Base-by-base conservation (phyloP, 2,329 filamentous ascomycete species). In the Pyrenochaeta sp. region DNA sequence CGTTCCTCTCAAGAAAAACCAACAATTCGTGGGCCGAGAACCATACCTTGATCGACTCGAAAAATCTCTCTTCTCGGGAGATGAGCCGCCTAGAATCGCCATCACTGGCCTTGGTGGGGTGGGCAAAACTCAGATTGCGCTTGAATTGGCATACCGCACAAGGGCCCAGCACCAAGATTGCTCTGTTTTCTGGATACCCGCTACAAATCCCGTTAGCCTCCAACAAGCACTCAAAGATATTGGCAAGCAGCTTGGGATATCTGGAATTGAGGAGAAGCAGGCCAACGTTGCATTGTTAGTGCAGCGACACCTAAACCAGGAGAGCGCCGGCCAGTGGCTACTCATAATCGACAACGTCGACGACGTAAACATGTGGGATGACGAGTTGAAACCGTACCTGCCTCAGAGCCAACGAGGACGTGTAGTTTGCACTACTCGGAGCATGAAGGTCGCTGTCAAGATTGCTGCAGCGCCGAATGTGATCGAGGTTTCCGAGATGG, bases 101-200 rank as follows among this genome's bases (percentile, higher is more conserved):
- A 52, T 72, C 15, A 28, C 39, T 6, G 54, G 54, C 10, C 54
- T 57, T 19, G 54, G 54, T n/a, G 54, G 54, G 3, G 50, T 60
- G 3, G 69, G 70, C 36, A 73, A 73, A 54, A 71, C 68, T 36
- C 62, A 68, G 44, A 47, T 72, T 13, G 69, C 57, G 10, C 59
- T 73, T 4, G 36, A 65, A 28, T 69, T 72, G 40, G 67, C 65
- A 19, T 72, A 74, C 53, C 49, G 3, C 10, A 52, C 67, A 1
- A 59, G 59, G n/a, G 44, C 66, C 34, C 53, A 13, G n/a, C 24
- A 40, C 28, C 50, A 30, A 1, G 63, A 58, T 0, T 56, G 50
- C 48, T 66, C 63, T 9, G 46, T 66, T 37, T 65, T 66, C 52
- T 68, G 59, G 65, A 28, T 68, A 45, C 55, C 64, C 27, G 65